These are phyloP conservation scores for Pichia kluyveri DNA, from an alignment of 805 yeast genomes.

Conservation along the genomic window DNA sequence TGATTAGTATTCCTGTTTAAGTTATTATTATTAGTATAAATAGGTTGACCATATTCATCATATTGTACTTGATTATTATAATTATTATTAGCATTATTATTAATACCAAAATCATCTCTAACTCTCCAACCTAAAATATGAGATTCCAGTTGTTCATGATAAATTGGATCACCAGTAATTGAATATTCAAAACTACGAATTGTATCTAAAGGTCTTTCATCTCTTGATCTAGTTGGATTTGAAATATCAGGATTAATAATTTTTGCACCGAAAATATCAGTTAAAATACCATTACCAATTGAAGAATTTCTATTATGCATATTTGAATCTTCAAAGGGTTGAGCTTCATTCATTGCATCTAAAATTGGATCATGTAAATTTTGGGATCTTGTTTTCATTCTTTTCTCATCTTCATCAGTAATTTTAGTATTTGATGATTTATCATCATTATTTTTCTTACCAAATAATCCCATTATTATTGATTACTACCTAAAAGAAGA, in stretches of 20 bases:
- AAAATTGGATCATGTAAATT: constrained; percentile 85
- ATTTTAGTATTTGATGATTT: constrained; percentile 23
- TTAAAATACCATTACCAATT: constrained; percentile 36
- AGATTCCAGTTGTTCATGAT: constrained; percentile 76
- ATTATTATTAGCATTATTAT: constrained; percentile 22
- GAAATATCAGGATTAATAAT: constrained; percentile 77
- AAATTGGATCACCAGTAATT: constrained; percentile 77
- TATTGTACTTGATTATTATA: constrained; percentile 27
- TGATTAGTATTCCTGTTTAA: too few species aligned
- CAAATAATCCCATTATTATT: constrained; percentile 35
- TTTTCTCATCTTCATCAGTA: constrained; percentile 41
- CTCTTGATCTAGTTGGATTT: constrained; percentile 87
- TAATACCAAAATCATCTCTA: constrained; percentile 56
- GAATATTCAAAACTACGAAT: constrained; percentile 90
- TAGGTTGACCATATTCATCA: constrained; percentile 31
- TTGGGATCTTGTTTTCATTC: constrained; percentile 56
- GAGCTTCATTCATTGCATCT: constrained; percentile 89
- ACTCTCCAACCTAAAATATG: constrained; percentile 77
- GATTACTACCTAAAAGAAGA: too few species aligned
- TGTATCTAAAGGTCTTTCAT: constrained; percentile 95
- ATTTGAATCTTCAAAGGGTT: constrained; percentile 74
- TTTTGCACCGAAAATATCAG: constrained; percentile 81
- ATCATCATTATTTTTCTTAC: constrained; percentile 24
- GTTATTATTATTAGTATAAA: constrained; percentile 24
- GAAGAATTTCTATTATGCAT: constrained; percentile 28